phyloP scores from a whole-genome alignment of 768 basidiomycete genomes.

The Russula virescens region DNA sequence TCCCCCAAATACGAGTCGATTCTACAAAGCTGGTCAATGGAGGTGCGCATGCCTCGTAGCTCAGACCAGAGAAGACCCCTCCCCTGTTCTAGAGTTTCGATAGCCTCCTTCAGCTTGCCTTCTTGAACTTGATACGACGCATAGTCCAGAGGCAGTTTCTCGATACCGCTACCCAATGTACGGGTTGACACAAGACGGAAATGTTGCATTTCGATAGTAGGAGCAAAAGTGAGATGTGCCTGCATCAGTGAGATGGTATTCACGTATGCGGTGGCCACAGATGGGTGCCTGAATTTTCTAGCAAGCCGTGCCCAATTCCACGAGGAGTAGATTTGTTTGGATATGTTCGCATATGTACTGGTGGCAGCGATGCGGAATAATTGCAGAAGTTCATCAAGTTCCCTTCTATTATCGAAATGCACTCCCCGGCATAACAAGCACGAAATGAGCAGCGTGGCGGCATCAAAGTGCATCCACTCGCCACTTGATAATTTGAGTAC shows the following conservation, averaged over 20 bases:
- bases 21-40: neutral
- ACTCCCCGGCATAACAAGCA: neutral
- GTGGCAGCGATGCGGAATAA: neutral
- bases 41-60: neutral
- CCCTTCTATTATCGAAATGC: neutral
- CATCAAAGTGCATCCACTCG: neutral
- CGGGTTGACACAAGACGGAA: neutral
- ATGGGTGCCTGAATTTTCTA: neutral
- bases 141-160: neutral
- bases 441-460: neutral
- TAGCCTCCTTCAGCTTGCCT: neutral
- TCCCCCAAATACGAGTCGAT: neutral
- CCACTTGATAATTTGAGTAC: neutral
- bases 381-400: neutral
- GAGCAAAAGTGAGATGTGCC: neutral
- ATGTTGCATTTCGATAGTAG: neutral
- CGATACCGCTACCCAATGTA: neutral
- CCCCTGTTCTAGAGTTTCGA: neutral
- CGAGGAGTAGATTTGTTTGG: neutral
- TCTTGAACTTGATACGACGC: neutral
- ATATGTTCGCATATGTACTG: neutral
- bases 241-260: neutral
- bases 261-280: neutral
- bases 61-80: neutral
- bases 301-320: neutral